These are phyloP conservation scores for Datisca glomerata DNA, from an alignment of 306 rosid species.

Conservation along the genomic window DNA sequence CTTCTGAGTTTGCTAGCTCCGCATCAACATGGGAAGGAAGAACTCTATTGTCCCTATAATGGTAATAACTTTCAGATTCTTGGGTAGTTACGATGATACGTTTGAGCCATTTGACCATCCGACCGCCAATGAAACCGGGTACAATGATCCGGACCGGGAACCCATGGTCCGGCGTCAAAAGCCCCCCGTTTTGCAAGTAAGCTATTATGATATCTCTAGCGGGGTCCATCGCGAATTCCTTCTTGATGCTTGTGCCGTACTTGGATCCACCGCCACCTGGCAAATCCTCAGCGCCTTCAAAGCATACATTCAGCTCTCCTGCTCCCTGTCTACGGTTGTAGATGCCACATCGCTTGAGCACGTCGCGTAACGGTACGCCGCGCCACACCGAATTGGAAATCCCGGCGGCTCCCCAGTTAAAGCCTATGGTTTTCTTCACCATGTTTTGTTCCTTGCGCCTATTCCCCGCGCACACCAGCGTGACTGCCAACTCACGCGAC, in stretches of 20 bases:
- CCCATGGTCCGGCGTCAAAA: conserved; percentile 60
- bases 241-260: conserved; percentile 51
- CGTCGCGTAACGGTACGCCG: conserved; percentile 35
- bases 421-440: conserved; percentile 61
- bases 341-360: conserved; percentile 53
- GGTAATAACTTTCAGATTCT: conserved; percentile 50
- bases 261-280: conserved; percentile 85
- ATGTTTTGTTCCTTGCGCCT: conserved; percentile 74
- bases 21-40: conserved; percentile 77
- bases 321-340: conserved; percentile 30
- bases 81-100: conserved; percentile 50
- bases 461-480: conserved; percentile 69
- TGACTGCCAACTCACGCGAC: conserved; percentile 36
- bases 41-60: conserved; percentile 55
- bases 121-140: conserved; percentile 69
- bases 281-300: conserved; percentile 71
- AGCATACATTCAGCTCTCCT: conserved; percentile 64
- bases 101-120: conserved; percentile 85
- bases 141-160: conserved; percentile 65
- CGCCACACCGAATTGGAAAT: conserved; percentile 69
- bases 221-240: conserved; percentile 69
- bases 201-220: conserved; percentile 64
- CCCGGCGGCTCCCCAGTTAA: conserved; percentile 75
- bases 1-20: conserved; percentile 66
- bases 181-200: conserved; percentile 72